A percentile compares a stretch with the other conserved stretches of the same genome.
Conservation (phyloP, 1,284 basidiomycete species). For the Papiliotrema flavescens region DNA sequence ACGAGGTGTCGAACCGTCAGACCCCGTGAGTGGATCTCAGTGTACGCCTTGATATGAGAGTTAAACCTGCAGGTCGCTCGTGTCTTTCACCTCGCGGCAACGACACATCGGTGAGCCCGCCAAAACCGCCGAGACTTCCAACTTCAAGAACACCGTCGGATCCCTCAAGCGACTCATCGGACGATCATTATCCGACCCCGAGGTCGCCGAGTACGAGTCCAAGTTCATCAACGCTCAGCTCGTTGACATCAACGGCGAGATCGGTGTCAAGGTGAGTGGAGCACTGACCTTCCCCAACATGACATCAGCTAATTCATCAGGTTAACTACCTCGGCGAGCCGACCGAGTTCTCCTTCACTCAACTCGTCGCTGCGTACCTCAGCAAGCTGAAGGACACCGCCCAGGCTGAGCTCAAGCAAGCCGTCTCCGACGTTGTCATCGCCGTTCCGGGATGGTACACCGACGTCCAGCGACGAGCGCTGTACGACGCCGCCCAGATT, state of each 20-base stretch:
- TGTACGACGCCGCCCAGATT: slow-evolving; percentile 82
- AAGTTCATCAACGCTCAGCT: slow-evolving; percentile 82
- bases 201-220: slow-evolving; percentile 75
- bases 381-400: slow-evolving; percentile 84
- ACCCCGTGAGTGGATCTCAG: slow-evolving; percentile 73
- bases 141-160: slow-evolving; percentile 93
- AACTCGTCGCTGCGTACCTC: slow-evolving; percentile 80
- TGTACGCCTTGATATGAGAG: no score
- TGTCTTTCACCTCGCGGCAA: slow-evolving; percentile 85
- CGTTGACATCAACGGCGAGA: slow-evolving; percentile 72
- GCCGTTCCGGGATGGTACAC: slow-evolving; percentile 93
- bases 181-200: slow-evolving; percentile 67
- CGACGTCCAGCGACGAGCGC: slow-evolving; percentile 79
- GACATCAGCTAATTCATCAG: slow-evolving; percentile 49
- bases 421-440: slow-evolving; percentile 85
- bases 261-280: slow-evolving; percentile 71
- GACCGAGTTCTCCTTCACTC: slow-evolving; percentile 72
- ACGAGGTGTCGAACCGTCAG: slow-evolving; percentile 90
- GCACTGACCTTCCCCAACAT: background rate
- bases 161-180: slow-evolving; percentile 84
- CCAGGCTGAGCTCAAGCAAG: slow-evolving; percentile 72
- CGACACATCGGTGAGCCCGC: slow-evolving; percentile 85
- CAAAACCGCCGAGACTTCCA: slow-evolving; percentile 95
- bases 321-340: slow-evolving; percentile 81
- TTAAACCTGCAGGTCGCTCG: slow-evolving; percentile 64